Percentiles rank a stretch among this genome's conserved stretches.
Conservation (phyloP, 352 stramenopile genomes). For the Globisporangium acanthophoron region DNA sequence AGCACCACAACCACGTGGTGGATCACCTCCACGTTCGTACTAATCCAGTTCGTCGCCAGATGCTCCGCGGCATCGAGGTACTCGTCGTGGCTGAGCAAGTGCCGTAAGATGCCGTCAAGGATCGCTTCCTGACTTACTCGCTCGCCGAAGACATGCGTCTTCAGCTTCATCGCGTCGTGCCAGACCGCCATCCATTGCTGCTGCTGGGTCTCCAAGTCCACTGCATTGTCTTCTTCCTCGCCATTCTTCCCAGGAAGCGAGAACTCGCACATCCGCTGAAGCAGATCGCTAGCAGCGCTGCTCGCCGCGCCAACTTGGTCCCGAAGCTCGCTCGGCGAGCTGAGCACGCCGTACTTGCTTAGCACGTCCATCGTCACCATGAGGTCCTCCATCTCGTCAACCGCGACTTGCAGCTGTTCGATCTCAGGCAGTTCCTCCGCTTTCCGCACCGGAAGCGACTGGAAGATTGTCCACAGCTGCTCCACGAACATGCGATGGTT, state of each 20-base stretch:
- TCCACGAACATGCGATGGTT: constrained; percentile 35
- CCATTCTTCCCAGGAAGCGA: constrained; percentile 15
- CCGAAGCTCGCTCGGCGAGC: constrained; percentile 22
- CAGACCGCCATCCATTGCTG: constrained; percentile 49
- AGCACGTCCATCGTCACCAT: constrained; percentile 68
- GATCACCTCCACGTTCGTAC: constrained; percentile 32
- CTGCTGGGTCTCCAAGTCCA: not conserved
- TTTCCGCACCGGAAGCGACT: constrained; percentile 67
- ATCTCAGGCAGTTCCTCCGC: constrained; percentile 45
- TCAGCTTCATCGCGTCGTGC: constrained; percentile 59
- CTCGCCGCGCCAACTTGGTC: constrained; percentile 8
- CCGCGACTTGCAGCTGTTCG: constrained; percentile 53
- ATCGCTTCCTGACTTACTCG: constrained; percentile 49
- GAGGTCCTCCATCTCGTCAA: constrained; percentile 71
- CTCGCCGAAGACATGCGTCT: constrained; percentile 67
- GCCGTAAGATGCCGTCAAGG: constrained; percentile 42
- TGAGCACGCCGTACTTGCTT: constrained; percentile 44
- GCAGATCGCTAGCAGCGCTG: constrained; percentile 15
- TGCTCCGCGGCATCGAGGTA: constrained; percentile 29
- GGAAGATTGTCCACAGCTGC: constrained; percentile 64
- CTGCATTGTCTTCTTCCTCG: not conserved
- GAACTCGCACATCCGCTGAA: constrained; percentile 49
- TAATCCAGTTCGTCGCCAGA: constrained; percentile 49
- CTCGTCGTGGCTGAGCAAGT: constrained; percentile 30
- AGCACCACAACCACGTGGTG: constrained; percentile 41